Percentiles rank a stretch among this genome's conserved stretches.
Evolutionary conservation across 805 yeast genomes (phyloP).

Genomic region (Cyberlindnera maritima): DNA sequence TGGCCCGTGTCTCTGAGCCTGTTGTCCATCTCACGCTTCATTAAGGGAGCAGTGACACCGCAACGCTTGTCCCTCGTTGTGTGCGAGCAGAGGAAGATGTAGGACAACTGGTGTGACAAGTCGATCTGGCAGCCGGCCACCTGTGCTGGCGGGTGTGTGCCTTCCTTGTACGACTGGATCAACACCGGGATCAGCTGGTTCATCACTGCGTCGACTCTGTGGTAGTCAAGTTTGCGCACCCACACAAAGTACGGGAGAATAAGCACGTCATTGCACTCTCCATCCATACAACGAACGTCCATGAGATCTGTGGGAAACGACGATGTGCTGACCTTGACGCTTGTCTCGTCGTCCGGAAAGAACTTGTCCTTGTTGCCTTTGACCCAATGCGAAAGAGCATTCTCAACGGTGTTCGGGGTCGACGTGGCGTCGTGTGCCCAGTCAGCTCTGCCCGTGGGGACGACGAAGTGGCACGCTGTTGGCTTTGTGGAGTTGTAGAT

Average conservation of each 20-base stretch:
- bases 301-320: conserved; percentile 49
- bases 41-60: conserved; percentile 89
- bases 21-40: conserved; percentile 75
- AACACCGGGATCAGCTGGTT: conserved; percentile 42
- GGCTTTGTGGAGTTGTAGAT: conserved; percentile 69
- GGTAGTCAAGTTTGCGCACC: conserved; percentile 48
- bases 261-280: conserved; percentile 55
- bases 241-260: conserved; percentile 74
- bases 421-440: conserved; percentile 78
- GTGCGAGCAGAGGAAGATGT: conserved; percentile 83
- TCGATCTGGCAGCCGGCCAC: conserved; percentile 30
- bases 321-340: conserved; percentile 51
- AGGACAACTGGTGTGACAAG: conserved; percentile 40
- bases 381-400: conserved; percentile 40
- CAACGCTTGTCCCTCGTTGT: conserved; percentile 88
- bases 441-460: conserved; percentile 81
- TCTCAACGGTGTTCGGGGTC: conserved; percentile 44
- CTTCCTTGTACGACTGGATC: conserved; percentile 27
- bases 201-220: conserved; percentile 44
- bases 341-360: conserved; percentile 22
- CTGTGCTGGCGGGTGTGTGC: conserved; percentile 16
- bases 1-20: conserved; percentile 69
- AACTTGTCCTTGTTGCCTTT: conserved; percentile 4
- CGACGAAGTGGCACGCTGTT: conserved; percentile 67
- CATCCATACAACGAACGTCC: conserved; percentile 40